Conservation (phyloP, 2,329 filamentous ascomycete species). For the Arachnomyces sp. region DNA sequence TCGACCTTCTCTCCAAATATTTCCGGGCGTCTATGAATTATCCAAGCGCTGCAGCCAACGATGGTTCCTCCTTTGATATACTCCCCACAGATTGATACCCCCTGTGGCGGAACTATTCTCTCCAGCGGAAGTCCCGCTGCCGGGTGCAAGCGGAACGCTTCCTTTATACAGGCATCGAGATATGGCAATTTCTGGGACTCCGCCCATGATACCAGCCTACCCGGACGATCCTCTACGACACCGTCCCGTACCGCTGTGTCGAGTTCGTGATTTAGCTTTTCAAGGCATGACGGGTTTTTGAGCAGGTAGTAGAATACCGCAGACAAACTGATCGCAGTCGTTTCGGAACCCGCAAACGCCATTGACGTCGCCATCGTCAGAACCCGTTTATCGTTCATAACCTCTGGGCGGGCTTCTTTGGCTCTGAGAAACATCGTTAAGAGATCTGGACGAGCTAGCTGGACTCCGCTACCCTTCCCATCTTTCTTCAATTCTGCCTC, state of each 20-base stretch:
- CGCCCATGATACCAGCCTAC: constrained; percentile 58
- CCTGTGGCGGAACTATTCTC: constrained; percentile 58
- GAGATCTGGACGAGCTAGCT: constrained; percentile 52
- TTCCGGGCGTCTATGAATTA: constrained; percentile 59
- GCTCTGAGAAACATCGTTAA: constrained; percentile 22
- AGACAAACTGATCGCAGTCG: constrained; percentile 65
- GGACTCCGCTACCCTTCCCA: constrained; percentile 36
- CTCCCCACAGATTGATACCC: constrained; percentile 54
- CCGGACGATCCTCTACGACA: constrained; percentile 29
- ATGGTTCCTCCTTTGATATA: constrained; percentile 62
- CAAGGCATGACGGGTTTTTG: constrained; percentile 43
- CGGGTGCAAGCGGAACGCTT: constrained; percentile 68
- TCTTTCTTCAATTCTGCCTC: constrained; percentile 34
- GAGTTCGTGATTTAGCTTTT: constrained; percentile 46
- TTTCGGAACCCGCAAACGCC: constrained; percentile 64
- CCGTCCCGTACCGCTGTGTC: constrained; percentile 50
- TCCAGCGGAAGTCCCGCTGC: constrained; percentile 65
- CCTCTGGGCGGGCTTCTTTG: constrained; percentile 17
- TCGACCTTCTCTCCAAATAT: constrained; percentile 63
- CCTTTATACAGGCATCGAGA: constrained; percentile 69
- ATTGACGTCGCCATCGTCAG: constrained; percentile 24
- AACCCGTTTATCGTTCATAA: constrained; percentile 21
- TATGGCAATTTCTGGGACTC: constrained; percentile 61
- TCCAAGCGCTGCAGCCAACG: constrained; percentile 67
- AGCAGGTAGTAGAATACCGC: constrained; percentile 67